These are phyloP conservation scores for Pyrus communis DNA, from an alignment of 306 rosid genomes.

Conservation along the genomic window DNA sequence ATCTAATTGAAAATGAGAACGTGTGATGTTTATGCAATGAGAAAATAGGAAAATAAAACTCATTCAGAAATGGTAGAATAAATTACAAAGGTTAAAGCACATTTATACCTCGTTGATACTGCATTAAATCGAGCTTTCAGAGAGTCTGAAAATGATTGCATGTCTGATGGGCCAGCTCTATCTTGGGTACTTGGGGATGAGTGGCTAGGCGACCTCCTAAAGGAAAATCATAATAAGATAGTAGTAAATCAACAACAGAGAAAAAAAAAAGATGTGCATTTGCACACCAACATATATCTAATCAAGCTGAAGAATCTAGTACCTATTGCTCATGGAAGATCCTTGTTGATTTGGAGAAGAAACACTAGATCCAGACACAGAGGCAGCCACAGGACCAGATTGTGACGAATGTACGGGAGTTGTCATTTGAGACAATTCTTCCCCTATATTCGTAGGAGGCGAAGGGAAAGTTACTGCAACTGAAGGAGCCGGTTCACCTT, in stretches of 20 bases:
- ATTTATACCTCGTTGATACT: slow-evolving; percentile 63
- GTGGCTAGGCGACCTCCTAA: slow-evolving; percentile 59
- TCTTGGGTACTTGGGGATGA: slow-evolving; percentile 66
- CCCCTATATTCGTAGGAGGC: slow-evolving; percentile 40
- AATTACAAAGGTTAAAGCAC: background rate
- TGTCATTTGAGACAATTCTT: slow-evolving; percentile 40
- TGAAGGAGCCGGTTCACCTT: slow-evolving; percentile 54
- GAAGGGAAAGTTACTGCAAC: slow-evolving; percentile 30
- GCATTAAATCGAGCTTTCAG: slow-evolving; percentile 79
- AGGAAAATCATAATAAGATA: background rate
- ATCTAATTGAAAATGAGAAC: slow-evolving; percentile 31
- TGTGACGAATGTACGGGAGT: slow-evolving; percentile 36
- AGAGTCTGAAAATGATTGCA: slow-evolving; percentile 84
- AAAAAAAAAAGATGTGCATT: background rate
- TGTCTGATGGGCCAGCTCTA: slow-evolving; percentile 91
- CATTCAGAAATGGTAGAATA: background rate
- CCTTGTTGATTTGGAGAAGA: slow-evolving; percentile 39
- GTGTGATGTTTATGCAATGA: background rate
- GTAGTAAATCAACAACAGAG: background rate
- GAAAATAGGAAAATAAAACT: background rate
- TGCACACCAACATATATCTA: background rate
- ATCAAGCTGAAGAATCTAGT: slow-evolving; percentile 2
- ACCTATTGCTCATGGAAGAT: slow-evolving; percentile 47
- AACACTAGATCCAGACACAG: slow-evolving; percentile 53
- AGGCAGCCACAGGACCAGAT: slow-evolving; percentile 48